Evolutionary conservation across 805 yeast species (phyloP), one percentile per base, ranked within the genome.

Genomic region (Nakazawaea siamensis): DNA sequence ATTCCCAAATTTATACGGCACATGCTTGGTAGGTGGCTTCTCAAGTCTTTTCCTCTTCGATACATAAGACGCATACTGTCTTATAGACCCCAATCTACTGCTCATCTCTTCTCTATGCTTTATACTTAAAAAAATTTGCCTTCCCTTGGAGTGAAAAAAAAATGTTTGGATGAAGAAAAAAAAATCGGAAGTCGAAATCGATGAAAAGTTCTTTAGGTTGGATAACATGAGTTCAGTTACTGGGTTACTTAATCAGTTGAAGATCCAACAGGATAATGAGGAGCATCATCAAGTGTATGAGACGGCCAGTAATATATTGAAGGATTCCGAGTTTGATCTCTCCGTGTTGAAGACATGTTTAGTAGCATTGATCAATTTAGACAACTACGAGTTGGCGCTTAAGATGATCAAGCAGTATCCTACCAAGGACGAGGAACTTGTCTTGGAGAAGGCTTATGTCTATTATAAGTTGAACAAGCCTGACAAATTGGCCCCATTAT

Each of bases 281-380:
- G 54, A 55, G 16, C 62, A 61, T 34, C 46, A 43, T 23, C 52
- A 54, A 30, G 63, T 58, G 10, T 50, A 52, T 24, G 55, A 48
- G n/a, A 30, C 46, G 5, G 60, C 61, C 1, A 42, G 45, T 29
- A 41, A 43, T 18, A 49, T 50, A 20, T 49, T 64, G 29, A 27
- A 41, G 19, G n/a, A n/a, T n/a, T 48, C 54, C 24, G 48, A 57
- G 3, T 31, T 46, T 8, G 58, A 58, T 36, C 28, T 42, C 11
- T 40, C 41, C 2, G 64, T 68, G 4, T 44, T 54, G 27, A 55
- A 48, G 29, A 54, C 61, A 24, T 71, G 76, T 48, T 51, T 78
- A 24, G 71, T 73, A 10, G 72, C 85, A 4, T 60, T 76, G 49
- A 74, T 76, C 50, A 73, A 74, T 45, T 54, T 70, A 38, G 86